Percentiles rank a stretch among this genome's conserved stretches.
These are phyloP conservation scores for Ceratocystis albifundus DNA, from an alignment of 2,329 filamentous ascomycete species.

Conservation along the genomic window DNA sequence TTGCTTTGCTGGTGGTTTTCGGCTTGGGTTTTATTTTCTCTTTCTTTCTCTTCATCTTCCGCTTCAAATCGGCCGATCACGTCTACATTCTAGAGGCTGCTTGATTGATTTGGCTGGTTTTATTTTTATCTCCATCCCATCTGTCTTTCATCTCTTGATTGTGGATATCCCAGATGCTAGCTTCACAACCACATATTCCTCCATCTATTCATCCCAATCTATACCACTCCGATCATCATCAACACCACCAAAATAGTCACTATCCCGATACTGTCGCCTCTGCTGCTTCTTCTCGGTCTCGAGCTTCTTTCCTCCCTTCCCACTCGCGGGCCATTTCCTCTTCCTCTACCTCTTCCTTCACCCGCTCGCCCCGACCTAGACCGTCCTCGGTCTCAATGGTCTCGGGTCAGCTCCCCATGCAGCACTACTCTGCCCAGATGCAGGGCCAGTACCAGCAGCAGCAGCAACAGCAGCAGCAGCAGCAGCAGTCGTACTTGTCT, in stretches of 20 bases:
- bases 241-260: conserved; percentile 14
- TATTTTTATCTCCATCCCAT: background rate
- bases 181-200: conserved; percentile 20
- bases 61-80: conserved; percentile 9
- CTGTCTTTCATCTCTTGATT: background rate
- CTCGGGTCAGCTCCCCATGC: conserved; percentile 19
- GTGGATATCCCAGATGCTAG: conserved; percentile 16
- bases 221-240: conserved; percentile 6
- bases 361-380: conserved; percentile 21
- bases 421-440: conserved; percentile 14
- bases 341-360: conserved; percentile 40
- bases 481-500: conserved; percentile 17
- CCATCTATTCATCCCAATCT: conserved; percentile 14
- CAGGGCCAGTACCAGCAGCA: conserved; percentile 20
- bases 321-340: conserved; percentile 42
- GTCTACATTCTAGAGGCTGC: background rate
- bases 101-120: background rate
- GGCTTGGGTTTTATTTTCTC: conserved; percentile 3
- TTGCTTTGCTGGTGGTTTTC: background rate
- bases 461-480: conserved; percentile 13
- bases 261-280: conserved; percentile 11
- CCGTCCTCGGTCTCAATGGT: conserved; percentile 18
- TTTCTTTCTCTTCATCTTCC: conserved; percentile 13
- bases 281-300: background rate
- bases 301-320: background rate